phyloP scores from a whole-genome alignment of 2,329 filamentous ascomycete genomes.

The Clonostachys byssicola region DNA sequence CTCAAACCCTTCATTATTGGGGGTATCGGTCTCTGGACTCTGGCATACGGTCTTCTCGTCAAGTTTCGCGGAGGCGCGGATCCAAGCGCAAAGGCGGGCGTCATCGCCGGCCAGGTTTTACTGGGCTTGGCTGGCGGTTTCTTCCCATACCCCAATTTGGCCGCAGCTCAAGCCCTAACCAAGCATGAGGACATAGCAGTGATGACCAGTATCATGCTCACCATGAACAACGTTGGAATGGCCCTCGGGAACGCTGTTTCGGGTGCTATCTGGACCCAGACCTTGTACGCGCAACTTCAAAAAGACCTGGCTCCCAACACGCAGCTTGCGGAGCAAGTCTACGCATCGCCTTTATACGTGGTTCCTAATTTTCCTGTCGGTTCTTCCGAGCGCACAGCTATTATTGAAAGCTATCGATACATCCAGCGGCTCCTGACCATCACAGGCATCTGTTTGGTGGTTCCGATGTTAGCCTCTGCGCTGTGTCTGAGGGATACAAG shows the following conservation, averaged over 20 bases:
- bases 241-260: constrained; percentile 57
- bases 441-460: constrained; percentile 37
- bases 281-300: constrained; percentile 40
- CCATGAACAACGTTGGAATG: constrained; percentile 59
- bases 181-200: constrained; percentile 54
- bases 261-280: constrained; percentile 59
- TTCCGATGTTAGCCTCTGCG: too few relatives aligned
- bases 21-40: constrained; percentile 56
- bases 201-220: constrained; percentile 59
- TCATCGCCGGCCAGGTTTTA: constrained; percentile 59
- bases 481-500: too few relatives aligned
- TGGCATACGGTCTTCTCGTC: constrained; percentile 62
- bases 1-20: constrained; percentile 61
- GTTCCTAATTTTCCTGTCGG: constrained; percentile 30
- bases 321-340: constrained; percentile 23
- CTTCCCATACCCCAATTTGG: constrained; percentile 48
- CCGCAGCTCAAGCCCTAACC: constrained; percentile 33
- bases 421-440: constrained; percentile 42
- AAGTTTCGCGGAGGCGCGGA: constrained; percentile 45
- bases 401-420: constrained; percentile 39
- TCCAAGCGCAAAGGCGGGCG: constrained; percentile 40
- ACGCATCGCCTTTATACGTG: constrained; percentile 27
- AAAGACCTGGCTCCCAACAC: constrained; percentile 21
- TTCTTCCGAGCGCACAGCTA: constrained; percentile 33
- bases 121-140: constrained; percentile 61